phyloP scores from a whole-genome alignment of 805 yeast genomes.

The Candida maesae region DNA sequence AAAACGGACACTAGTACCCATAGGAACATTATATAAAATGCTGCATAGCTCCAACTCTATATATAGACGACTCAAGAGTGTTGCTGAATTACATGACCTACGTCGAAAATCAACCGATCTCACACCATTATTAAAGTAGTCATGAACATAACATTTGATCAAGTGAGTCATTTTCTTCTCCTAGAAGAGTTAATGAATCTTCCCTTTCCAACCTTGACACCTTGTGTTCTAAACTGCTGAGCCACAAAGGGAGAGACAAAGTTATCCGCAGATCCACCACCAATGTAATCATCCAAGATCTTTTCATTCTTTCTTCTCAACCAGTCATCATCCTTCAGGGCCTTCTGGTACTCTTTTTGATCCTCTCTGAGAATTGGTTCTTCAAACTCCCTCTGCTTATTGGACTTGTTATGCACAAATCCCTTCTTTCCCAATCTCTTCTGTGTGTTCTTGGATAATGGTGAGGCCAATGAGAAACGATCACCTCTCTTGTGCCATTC shows the following conservation, averaged over 20 bases:
- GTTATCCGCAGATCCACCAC: slow-evolving; percentile 90
- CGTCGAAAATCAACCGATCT: no score
- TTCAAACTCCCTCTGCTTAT: slow-evolving; percentile 43
- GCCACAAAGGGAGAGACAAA: slow-evolving; percentile 83
- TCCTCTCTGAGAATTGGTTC: slow-evolving; percentile 78
- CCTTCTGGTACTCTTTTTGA: slow-evolving; percentile 88
- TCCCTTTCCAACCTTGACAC: slow-evolving; percentile 83
- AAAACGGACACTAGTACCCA: background rate
- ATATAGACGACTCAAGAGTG: no score
- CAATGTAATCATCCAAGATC: slow-evolving; percentile 81
- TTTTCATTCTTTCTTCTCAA: slow-evolving; percentile 82
- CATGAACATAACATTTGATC: no score
- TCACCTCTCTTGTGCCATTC: slow-evolving; percentile 93
- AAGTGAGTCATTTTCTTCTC: slow-evolving; percentile 29
- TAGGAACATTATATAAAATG: no score
- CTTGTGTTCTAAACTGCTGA: slow-evolving; percentile 56
- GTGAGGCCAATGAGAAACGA: slow-evolving; percentile 77
- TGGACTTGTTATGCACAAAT: slow-evolving; percentile 65
- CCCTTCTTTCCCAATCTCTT: slow-evolving; percentile 77
- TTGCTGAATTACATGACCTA: no score
- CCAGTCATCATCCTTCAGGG: slow-evolving; percentile 86
- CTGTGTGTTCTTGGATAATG: slow-evolving; percentile 71
- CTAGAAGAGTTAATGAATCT: slow-evolving; percentile 70
- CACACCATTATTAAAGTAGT: no score
- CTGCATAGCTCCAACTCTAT: no score